Evolutionary conservation across 345 rosid species (phyloP).

Genomic region (Lepidium didymum): DNA sequence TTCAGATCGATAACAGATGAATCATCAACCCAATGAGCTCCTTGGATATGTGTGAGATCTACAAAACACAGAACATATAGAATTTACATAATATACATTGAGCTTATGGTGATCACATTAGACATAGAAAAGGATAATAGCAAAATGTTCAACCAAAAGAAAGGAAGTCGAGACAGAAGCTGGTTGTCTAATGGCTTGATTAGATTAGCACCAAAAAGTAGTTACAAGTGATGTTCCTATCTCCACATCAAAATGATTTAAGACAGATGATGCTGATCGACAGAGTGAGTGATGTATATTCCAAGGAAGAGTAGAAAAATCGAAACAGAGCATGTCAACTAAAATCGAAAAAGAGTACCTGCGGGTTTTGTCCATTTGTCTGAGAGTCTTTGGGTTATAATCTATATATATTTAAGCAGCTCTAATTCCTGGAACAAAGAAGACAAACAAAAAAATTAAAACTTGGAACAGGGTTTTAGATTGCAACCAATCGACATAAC

Average conservation of each 20-base stretch:
- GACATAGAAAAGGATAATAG: neutral
- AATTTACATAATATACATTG: neutral
- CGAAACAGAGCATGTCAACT: too few species aligned
- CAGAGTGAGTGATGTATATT: neutral
- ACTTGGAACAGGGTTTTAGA: conserved; percentile 6
- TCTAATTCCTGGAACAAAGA: conserved; percentile 13
- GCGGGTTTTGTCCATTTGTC: conserved; percentile 4
- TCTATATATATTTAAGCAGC: conserved; percentile 3
- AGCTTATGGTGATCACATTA: neutral
- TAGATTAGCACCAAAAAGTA: too few species aligned
- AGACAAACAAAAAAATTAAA: neutral
- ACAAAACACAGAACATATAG: neutral
- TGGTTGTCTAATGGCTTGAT: neutral
- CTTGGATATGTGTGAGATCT: conserved; percentile 10
- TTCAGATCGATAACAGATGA: neutral
- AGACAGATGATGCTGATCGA: neutral
- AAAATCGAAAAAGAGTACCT: neutral
- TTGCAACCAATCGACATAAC: neutral
- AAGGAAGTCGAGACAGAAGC: neutral
- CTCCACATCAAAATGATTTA: neutral
- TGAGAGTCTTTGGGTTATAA: conserved; percentile 1
- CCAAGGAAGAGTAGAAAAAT: neutral
- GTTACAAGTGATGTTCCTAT: neutral
- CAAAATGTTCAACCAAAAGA: neutral
- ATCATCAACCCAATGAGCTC: conserved; percentile 1